Conservation (phyloP, 306 rosid genomes). For the Cucumis hystrix region DNA sequence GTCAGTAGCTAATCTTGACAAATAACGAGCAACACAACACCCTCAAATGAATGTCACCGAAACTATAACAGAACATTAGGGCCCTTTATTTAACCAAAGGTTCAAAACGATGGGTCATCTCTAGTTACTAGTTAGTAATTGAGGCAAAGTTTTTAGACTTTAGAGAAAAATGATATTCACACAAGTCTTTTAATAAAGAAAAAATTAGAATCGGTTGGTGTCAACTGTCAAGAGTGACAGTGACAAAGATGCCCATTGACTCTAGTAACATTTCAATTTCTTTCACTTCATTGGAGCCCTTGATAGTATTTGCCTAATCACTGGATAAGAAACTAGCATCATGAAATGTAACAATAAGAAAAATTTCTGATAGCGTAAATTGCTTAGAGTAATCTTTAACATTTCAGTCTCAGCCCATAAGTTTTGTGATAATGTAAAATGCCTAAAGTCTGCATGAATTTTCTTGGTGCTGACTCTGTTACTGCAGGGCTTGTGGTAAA, state of each 20-base stretch:
- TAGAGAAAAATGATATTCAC: not conserved
- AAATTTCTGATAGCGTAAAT: too few relatives aligned
- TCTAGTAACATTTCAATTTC: not conserved
- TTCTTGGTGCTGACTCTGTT: not conserved
- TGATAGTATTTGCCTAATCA: not conserved
- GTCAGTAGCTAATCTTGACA: too few relatives aligned
- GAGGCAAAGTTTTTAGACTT: not conserved
- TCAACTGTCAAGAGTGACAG: not conserved
- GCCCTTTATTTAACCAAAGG: too few relatives aligned
- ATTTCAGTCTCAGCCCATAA: not conserved
- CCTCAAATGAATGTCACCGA: too few relatives aligned
- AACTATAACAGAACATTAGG: too few relatives aligned
- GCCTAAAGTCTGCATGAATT: not conserved
- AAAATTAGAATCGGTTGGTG: not conserved
- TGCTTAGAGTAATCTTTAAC: too few relatives aligned
- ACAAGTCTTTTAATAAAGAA: not conserved
- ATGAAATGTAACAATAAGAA: too few relatives aligned
- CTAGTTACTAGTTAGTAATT: not conserved
- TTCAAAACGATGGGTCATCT: not conserved
- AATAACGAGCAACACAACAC: too few relatives aligned
- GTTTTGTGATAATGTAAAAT: not conserved
- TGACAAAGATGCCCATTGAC: not conserved
- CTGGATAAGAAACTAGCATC: too few relatives aligned
- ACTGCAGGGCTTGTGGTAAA: conserved; percentile 34
- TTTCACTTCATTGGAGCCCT: not conserved